Percentiles rank a stretch among this genome's conserved stretches.
phyloP scores from a whole-genome alignment of 257 asterid genomes.

The Fraxinus quadrangulata region DNA sequence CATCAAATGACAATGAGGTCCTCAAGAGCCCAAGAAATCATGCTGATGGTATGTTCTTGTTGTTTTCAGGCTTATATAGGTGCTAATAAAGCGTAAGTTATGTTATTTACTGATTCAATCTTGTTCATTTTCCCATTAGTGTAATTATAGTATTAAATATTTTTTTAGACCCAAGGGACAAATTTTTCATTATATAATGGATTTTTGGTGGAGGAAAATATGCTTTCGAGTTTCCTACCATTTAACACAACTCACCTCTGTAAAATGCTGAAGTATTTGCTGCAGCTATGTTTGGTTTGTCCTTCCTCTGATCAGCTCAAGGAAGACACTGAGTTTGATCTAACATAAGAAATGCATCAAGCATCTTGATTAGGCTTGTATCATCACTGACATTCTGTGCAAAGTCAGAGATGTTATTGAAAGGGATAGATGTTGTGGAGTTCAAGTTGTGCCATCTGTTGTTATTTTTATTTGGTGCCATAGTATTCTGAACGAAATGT shows the following conservation, averaged over 20 bases:
- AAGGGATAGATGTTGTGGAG: not conserved
- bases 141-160: not conserved
- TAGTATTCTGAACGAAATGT: not conserved
- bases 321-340: not conserved
- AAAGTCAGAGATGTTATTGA: not conserved
- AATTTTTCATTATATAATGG: not conserved
- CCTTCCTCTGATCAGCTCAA: not conserved
- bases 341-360: not conserved
- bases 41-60: slow-evolving; percentile 52
- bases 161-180: not conserved
- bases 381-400: not conserved
- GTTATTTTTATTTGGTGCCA: not conserved
- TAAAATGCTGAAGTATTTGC: not conserved
- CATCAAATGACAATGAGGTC: slow-evolving; percentile 63
- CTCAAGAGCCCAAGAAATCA: slow-evolving; percentile 65
- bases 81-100: not conserved
- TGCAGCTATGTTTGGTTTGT: not conserved
- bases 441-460: not conserved
- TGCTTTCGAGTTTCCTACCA: not conserved
- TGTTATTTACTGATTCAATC: slow-evolving; percentile 8
- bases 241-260: not conserved
- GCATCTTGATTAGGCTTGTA: not conserved
- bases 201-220: not conserved
- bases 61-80: slow-evolving; percentile 7
- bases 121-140: not conserved